Percentiles rank a stretch among this genome's conserved stretches.
phyloP scores from a whole-genome alignment of 2,329 filamentous ascomycete genomes.

The Thielaviopsis musarum region DNA sequence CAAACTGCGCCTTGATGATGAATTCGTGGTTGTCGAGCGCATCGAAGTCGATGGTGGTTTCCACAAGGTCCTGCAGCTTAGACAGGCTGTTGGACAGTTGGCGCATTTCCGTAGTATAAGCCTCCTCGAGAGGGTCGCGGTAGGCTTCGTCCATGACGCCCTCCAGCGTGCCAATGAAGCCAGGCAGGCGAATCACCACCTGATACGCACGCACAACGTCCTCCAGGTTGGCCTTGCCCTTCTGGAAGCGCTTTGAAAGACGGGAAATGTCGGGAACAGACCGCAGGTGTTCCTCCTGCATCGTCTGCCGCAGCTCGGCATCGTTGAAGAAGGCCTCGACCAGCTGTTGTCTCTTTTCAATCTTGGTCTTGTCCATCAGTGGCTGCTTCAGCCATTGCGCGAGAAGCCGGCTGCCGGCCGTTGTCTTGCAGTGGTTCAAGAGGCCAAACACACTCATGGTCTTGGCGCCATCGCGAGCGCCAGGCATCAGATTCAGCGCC shows the following conservation, averaged over 20 bases:
- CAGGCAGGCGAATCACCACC: conserved; percentile 78
- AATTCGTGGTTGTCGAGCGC: conserved; percentile 95
- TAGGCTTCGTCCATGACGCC: conserved; percentile 92
- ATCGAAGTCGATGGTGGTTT: conserved; percentile 91
- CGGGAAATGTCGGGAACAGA: conserved; percentile 90
- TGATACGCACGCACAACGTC: conserved; percentile 94
- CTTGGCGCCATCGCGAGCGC: conserved; percentile 84
- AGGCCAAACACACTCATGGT: conserved; percentile 92
- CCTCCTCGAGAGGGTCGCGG: conserved; percentile 66
- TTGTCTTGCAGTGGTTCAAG: conserved; percentile 94
- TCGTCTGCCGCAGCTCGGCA: conserved; percentile 81
- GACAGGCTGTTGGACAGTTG: conserved; percentile 61
- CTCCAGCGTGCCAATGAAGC: conserved; percentile 76
- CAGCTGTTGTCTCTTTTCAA: conserved; percentile 79
- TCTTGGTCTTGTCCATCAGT: conserved; percentile 77
- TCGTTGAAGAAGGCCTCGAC: conserved; percentile 91
- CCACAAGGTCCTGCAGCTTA: conserved; percentile 92
- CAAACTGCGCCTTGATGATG: conserved; percentile 97
- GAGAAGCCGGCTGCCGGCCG: conserved; percentile 73
- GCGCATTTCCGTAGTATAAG: conserved; percentile 72
- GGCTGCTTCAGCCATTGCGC: conserved; percentile 98
- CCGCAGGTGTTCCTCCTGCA: conserved; percentile 90
- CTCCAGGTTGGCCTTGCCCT: conserved; percentile 77
- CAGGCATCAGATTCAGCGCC: conserved; percentile 92
- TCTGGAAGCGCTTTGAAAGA: conserved; percentile 85